Conservation (phyloP, 805 yeast genomes). For the Cyberlindnera saturnus region DNA sequence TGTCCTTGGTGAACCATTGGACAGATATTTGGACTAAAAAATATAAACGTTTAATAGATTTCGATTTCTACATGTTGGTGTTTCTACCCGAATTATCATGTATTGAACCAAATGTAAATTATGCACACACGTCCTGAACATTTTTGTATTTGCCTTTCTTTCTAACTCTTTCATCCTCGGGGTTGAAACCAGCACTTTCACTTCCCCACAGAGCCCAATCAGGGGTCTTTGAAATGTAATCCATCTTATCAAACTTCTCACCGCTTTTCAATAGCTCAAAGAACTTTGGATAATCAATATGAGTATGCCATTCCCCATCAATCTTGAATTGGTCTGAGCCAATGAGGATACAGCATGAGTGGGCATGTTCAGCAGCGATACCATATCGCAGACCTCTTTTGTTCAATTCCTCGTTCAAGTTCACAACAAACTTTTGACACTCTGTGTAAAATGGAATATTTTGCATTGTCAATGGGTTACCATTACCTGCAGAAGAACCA, state of each 20-base stretch:
- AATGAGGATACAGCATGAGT: constrained; percentile 83
- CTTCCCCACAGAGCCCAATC: constrained; percentile 91
- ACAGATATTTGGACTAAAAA: constrained; percentile 54
- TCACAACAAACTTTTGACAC: constrained; percentile 68
- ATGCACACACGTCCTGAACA: background rate
- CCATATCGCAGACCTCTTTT: constrained; percentile 68
- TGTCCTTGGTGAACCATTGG: constrained; percentile 92
- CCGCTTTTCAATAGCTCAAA: constrained; percentile 66
- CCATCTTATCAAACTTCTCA: constrained; percentile 65
- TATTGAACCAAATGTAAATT: background rate
- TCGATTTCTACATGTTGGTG: too few species aligned
- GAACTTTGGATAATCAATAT: constrained; percentile 74
- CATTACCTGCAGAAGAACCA: constrained; percentile 79
- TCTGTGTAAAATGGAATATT: constrained; percentile 93
- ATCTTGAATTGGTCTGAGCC: constrained; percentile 70
- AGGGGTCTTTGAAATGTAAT: constrained; percentile 77
- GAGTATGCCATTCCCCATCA: constrained; percentile 78
- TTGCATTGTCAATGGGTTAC: constrained; percentile 90
- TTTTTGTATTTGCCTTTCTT: constrained; percentile 17
- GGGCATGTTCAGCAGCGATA: constrained; percentile 93
- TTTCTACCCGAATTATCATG: background rate
- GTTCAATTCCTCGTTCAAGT: constrained; percentile 54
- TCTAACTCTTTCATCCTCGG: constrained; percentile 57
- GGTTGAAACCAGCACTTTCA: constrained; percentile 81
- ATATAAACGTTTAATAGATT: background rate